Base-by-base conservation (phyloP, 2,329 filamentous ascomycete genomes). In the Pseudofabraea citricarpa region DNA sequence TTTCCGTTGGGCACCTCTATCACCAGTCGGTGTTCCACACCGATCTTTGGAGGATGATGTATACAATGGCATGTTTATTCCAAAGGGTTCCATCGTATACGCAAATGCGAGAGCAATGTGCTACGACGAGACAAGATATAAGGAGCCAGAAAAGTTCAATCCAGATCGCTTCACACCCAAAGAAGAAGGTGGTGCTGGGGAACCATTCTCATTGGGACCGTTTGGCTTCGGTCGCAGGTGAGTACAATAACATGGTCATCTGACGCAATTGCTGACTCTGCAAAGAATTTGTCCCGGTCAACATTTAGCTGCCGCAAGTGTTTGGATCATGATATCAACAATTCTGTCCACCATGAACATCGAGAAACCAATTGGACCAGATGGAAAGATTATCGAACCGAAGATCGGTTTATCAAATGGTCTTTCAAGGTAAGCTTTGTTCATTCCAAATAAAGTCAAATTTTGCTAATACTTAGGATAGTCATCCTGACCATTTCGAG, bases 21-120 rank as follows among this genome's bases (percentile, higher is more conserved):
- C 65, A 10, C 71, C 72, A 1, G 56, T 75, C 2, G 73, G 71
- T 3, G 71, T 81, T 26, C 77, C 78, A 2, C 78, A 82, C 56
- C 68, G 63, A 35, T 67, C 73, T 12, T 64, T 73, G 2, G 58
- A 71, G 36, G 77, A 81, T 38, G 78, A 82, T 43, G 63, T 71
- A 9, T 82, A 81, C 53, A 64, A 73, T 16, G 76, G 70, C 24
- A 74, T 76, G 59, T 69, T 71, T 45, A 79, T 82, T 39, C 76
- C 75, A 8, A 72, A 70, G n/a, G 78, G 77, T 69, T 74, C 56
- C 54, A 70, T 38, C 66, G 70, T n/a, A 58, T 71, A 65, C 41
- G 64, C 67, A 22, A 74, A 76, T 72, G 67, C 49, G 41, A 76
- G 72, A 66, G 70, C 71, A 29, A 75, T 83, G 60, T 74, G 77